Conservation (phyloP, 805 yeast genomes). For the Candida bentonensis region DNA sequence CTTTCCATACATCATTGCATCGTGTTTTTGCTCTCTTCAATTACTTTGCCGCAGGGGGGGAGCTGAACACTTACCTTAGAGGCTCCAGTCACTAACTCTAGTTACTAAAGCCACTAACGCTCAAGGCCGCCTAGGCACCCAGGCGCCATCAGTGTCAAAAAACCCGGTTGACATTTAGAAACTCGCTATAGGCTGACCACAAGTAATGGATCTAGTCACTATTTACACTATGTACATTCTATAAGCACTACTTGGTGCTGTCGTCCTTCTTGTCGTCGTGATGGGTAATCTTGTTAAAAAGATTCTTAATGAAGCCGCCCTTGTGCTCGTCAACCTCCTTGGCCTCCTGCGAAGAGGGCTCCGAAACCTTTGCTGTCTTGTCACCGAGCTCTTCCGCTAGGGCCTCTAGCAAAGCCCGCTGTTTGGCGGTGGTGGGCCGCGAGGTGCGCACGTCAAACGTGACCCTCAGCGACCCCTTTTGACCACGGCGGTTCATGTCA, state of each 20-base stretch:
- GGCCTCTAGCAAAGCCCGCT: conserved; percentile 81
- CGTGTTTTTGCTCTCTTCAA: too few species aligned
- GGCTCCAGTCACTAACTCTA: too few species aligned
- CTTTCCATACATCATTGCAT: too few species aligned
- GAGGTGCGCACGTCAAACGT: conserved; percentile 55
- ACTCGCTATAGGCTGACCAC: too few species aligned
- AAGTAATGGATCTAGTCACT: too few species aligned
- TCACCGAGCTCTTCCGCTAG: conserved; percentile 86
- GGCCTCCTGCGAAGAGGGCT: conserved; percentile 18
- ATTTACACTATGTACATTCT: not conserved
- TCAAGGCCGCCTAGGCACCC: too few species aligned
- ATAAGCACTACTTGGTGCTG: not conserved
- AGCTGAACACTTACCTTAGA: too few species aligned
- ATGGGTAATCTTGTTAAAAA: conserved; percentile 20
- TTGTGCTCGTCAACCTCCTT: conserved; percentile 9
- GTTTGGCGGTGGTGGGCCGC: conserved; percentile 69
- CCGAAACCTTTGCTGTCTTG: conserved; percentile 56
- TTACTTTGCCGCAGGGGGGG: too few species aligned
- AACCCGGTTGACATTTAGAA: too few species aligned
- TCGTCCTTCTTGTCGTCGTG: conserved; percentile 10
- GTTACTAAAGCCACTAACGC: too few species aligned
- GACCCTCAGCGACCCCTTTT: conserved; percentile 73
- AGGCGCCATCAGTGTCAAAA: too few species aligned
- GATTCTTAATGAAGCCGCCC: conserved; percentile 19
- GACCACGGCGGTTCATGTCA: conserved; percentile 31